Percentiles rank a stretch among this genome's conserved stretches.
Evolutionary conservation across 257 asterid species (phyloP).

Genomic region (Euphrasia confusa): DNA sequence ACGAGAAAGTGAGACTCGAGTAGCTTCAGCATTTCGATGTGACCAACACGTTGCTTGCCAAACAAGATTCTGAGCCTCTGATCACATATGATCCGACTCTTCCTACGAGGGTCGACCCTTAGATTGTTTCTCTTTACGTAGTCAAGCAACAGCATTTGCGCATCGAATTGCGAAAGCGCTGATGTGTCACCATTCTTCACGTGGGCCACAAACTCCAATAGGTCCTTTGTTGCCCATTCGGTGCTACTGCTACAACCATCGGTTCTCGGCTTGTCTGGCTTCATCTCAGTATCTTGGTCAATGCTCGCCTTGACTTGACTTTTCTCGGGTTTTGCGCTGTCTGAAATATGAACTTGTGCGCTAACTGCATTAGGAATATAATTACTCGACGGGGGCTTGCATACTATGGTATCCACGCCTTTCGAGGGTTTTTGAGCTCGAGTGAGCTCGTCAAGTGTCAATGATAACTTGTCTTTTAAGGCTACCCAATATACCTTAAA

Average conservation of each 20-base stretch:
- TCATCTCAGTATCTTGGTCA: too few relatives aligned
- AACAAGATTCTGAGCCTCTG: slow-evolving; percentile 63
- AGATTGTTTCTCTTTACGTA: slow-evolving; percentile 69
- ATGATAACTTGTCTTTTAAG: slow-evolving; percentile 55
- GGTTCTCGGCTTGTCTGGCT: slow-evolving; percentile 29
- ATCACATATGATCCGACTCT: slow-evolving; percentile 75
- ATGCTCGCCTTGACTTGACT: slow-evolving; percentile 4
- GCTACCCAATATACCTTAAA: slow-evolving; percentile 81
- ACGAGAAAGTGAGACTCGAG: slow-evolving; percentile 62
- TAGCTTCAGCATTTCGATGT: slow-evolving; percentile 79
- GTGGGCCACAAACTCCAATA: slow-evolving; percentile 68
- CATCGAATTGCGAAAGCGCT: slow-evolving; percentile 57
- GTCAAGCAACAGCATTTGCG: slow-evolving; percentile 54
- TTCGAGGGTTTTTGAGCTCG: slow-evolving; percentile 61
- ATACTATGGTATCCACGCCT: slow-evolving; percentile 33
- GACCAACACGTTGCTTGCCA: slow-evolving; percentile 69
- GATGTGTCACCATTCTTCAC: slow-evolving; percentile 72
- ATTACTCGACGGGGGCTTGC: slow-evolving; percentile 32
- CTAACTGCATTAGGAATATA: slow-evolving; percentile 28
- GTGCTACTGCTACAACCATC: slow-evolving; percentile 22
- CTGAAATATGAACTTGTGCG: slow-evolving; percentile 29
- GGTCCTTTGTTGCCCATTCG: slow-evolving; percentile 75
- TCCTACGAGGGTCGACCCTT: slow-evolving; percentile 60
- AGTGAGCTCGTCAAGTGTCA: slow-evolving; percentile 59
- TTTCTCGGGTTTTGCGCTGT: slow-evolving; percentile 14